Conservation (phyloP, 495 filamentous ascomycete genomes). For the Trichoderma reesei region DNA sequence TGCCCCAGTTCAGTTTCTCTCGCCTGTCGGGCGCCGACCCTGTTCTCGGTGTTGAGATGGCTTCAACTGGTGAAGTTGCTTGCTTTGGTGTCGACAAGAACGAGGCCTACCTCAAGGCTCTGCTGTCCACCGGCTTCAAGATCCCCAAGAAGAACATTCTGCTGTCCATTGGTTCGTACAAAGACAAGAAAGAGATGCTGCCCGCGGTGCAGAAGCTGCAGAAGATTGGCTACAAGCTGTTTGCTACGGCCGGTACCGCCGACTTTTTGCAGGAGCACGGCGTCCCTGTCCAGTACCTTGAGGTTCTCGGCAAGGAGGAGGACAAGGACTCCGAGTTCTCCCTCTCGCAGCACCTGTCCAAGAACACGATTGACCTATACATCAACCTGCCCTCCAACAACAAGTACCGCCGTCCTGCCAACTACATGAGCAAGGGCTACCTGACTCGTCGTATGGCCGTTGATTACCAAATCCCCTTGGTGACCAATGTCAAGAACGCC, state of each 20-base stretch:
- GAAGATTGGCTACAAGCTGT: slow-evolving; percentile 84
- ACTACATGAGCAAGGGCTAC: slow-evolving; percentile 97
- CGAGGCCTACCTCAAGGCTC: slow-evolving; percentile 91
- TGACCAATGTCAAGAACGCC: slow-evolving; percentile 98
- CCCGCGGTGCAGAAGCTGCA: slow-evolving; percentile 84
- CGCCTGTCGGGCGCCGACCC: slow-evolving; percentile 92
- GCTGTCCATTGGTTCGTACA: slow-evolving; percentile 91
- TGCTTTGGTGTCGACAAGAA: slow-evolving; percentile 94
- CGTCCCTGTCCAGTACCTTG: slow-evolving; percentile 82
- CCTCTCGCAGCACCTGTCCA: slow-evolving; percentile 85
- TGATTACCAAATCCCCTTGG: slow-evolving; percentile 93
- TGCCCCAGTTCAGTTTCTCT: slow-evolving; percentile 98
- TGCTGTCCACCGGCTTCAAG: slow-evolving; percentile 91
- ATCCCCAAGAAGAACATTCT: slow-evolving; percentile 95
- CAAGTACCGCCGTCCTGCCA: slow-evolving; percentile 86
- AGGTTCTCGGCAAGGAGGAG: slow-evolving; percentile 57
- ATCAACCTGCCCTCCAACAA: slow-evolving; percentile 99
- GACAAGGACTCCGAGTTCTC: slow-evolving; percentile 94
- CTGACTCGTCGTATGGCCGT: slow-evolving; percentile 94
- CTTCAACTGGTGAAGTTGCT: slow-evolving; percentile 94
- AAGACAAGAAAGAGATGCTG: slow-evolving; percentile 95
- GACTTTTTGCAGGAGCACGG: slow-evolving; percentile 90
- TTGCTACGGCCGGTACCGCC: slow-evolving; percentile 89
- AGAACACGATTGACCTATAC: slow-evolving; percentile 95
- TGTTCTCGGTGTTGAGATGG: slow-evolving; percentile 97